Conservation (phyloP, 441 rosid genomes). For the Corymbia calophylla region DNA sequence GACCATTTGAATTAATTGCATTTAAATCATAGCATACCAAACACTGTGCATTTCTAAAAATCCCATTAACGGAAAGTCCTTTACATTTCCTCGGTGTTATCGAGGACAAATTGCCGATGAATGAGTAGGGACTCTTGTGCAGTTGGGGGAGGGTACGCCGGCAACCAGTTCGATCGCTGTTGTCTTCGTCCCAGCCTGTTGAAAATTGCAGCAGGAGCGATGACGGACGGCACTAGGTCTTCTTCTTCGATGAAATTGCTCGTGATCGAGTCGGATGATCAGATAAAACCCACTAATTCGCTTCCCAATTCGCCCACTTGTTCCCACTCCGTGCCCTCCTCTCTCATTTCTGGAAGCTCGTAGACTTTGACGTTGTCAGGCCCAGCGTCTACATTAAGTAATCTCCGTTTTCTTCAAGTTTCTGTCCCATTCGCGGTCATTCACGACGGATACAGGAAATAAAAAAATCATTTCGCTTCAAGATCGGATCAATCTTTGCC, state of each 20-base stretch:
- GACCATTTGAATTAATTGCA: background rate
- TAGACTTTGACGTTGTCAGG: background rate
- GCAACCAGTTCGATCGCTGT: background rate
- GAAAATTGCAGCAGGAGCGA: background rate
- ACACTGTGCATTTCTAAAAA: background rate
- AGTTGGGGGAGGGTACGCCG: background rate
- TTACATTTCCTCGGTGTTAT: background rate
- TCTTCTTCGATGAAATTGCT: background rate
- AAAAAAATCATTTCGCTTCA: background rate
- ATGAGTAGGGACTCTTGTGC: background rate
- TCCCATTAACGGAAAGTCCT: background rate
- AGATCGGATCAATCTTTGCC: background rate
- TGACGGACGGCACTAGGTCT: background rate
- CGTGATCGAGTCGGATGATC: background rate
- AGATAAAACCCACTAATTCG: background rate
- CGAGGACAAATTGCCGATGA: background rate
- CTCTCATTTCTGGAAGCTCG: background rate
- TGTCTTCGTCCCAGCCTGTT: background rate
- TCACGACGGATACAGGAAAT: background rate
- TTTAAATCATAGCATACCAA: background rate
- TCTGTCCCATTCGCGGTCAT: background rate
- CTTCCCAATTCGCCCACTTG: background rate
- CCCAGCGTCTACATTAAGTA: rapidly evolving
- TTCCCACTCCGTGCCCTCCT: background rate
- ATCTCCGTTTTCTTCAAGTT: background rate